phyloP scores from a whole-genome alignment of 352 stramenopile genomes.

The Phytophthora foliorum region DNA sequence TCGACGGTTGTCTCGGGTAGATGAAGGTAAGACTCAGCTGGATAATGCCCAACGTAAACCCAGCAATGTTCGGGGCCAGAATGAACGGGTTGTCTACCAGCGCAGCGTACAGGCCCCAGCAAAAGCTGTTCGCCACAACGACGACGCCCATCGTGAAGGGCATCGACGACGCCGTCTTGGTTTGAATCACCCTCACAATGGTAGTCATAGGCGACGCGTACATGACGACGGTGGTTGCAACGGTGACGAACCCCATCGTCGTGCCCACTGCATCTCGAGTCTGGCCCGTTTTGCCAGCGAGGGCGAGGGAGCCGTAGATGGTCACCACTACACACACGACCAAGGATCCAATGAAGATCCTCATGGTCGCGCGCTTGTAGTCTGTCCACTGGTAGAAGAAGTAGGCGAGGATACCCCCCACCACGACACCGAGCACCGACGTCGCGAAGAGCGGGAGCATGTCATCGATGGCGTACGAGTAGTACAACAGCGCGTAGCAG shows the following conservation, averaged over 20 bases:
- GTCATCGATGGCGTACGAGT: slow-evolving; percentile 55
- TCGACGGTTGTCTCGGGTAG: slow-evolving; percentile 43
- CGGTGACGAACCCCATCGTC: slow-evolving; percentile 46
- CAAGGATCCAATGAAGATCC: slow-evolving; percentile 35
- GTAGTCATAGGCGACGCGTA: slow-evolving; percentile 57
- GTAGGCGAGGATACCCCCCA: slow-evolving; percentile 45
- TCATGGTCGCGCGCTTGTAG: slow-evolving; percentile 35
- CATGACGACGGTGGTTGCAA: slow-evolving; percentile 48
- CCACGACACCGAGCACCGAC: slow-evolving; percentile 44
- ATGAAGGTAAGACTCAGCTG: slow-evolving; percentile 56
- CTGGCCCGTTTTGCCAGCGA: slow-evolving; percentile 37
- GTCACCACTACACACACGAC: slow-evolving; percentile 34
- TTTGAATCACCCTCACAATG: slow-evolving; percentile 47
- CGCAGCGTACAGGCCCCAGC: slow-evolving; percentile 54
- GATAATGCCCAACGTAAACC: slow-evolving; percentile 31
- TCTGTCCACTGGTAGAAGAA: slow-evolving; percentile 53
- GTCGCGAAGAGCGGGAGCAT: slow-evolving; percentile 60
- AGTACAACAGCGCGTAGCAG: slow-evolving; percentile 45
- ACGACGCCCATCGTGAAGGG: slow-evolving; percentile 57
- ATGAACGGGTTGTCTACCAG: slow-evolving; percentile 49
- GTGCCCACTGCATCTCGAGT: slow-evolving; percentile 21
- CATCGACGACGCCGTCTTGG: slow-evolving; percentile 55
- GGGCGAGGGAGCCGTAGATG: slow-evolving; percentile 41
- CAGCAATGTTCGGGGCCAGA: slow-evolving; percentile 43
- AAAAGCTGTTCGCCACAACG: slow-evolving; percentile 52